These are phyloP conservation scores for Niebla homalea DNA, from an alignment of 495 filamentous ascomycete species.

Conservation along the genomic window DNA sequence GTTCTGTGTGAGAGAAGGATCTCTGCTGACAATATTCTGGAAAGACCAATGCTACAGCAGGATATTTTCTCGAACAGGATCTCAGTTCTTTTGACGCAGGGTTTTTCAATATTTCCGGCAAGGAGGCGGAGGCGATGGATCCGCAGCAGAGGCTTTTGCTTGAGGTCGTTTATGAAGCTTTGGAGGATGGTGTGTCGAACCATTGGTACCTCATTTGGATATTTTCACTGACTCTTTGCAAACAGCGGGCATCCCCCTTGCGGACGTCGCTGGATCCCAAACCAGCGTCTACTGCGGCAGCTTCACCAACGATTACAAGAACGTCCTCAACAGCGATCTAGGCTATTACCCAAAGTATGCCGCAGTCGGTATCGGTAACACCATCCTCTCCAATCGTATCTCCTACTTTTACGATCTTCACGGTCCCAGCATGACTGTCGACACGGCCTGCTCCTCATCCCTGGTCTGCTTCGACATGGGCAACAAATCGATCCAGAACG, in stretches of 20 bases:
- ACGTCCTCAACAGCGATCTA: slow-evolving; percentile 20
- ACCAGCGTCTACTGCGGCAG: slow-evolving; percentile 25
- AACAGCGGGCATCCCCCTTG: slow-evolving; percentile 22
- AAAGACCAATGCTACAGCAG: slow-evolving; percentile 18
- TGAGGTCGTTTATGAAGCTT: slow-evolving; percentile 38
- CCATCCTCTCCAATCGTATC: slow-evolving; percentile 18
- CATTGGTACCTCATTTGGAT: not conserved
- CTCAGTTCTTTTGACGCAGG: slow-evolving; percentile 22
- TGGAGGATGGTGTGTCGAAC: slow-evolving; percentile 28
- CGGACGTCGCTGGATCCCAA: slow-evolving; percentile 28
- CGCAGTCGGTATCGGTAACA: slow-evolving; percentile 25
- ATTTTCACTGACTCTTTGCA: not conserved
- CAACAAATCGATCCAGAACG: slow-evolving; percentile 26
- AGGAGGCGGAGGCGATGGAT: slow-evolving; percentile 29
- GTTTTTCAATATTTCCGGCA: slow-evolving; percentile 40
- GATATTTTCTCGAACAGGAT: slow-evolving; percentile 26
- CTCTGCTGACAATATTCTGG: not conserved
- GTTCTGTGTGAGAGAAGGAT: not conserved
- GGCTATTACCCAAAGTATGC: slow-evolving; percentile 22
- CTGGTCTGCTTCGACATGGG: slow-evolving; percentile 20
- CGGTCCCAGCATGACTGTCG: slow-evolving; percentile 16
- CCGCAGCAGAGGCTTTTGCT: slow-evolving; percentile 32
- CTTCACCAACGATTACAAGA: slow-evolving; percentile 28
- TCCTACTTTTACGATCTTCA: slow-evolving; percentile 18
- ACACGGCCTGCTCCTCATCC: slow-evolving; percentile 25